A percentile compares a stretch with the other conserved stretches of the same genome.
Evolutionary conservation across 2,329 filamentous ascomycete species (phyloP).

Genomic region (Macrophomina pseudophaseolina): DNA sequence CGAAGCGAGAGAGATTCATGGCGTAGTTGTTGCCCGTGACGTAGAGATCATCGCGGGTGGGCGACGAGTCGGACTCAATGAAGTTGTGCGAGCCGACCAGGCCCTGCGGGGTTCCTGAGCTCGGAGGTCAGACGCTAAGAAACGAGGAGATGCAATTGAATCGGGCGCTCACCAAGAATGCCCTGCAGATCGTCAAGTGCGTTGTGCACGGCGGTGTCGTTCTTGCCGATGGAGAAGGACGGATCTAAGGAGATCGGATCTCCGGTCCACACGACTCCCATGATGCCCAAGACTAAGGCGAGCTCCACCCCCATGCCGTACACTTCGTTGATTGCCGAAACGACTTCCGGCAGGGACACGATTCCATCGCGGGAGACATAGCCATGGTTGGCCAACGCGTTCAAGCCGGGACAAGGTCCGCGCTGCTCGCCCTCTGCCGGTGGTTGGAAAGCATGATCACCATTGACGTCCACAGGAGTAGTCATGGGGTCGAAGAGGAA

Average conservation of each 20-base stretch:
- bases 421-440: slow-evolving; percentile 33
- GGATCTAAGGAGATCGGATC: slow-evolving; percentile 56
- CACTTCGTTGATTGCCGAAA: slow-evolving; percentile 35
- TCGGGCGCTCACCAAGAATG: slow-evolving; percentile 40
- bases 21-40: slow-evolving; percentile 55
- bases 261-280: slow-evolving; percentile 56
- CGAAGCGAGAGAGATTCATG: slow-evolving; percentile 59
- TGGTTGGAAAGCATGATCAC: slow-evolving; percentile 11
- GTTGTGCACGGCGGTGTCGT: slow-evolving; percentile 41
- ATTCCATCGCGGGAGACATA: slow-evolving; percentile 36
- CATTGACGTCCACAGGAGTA: slow-evolving; percentile 6
- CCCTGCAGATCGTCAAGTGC: slow-evolving; percentile 46
- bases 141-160: neutral
- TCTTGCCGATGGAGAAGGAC: slow-evolving; percentile 37
- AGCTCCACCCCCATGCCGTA: slow-evolving; percentile 57
- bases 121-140: neutral
- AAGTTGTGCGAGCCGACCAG: slow-evolving; percentile 59
- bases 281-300: slow-evolving; percentile 43
- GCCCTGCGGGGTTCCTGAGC: slow-evolving; percentile 50
- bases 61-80: slow-evolving; percentile 60
- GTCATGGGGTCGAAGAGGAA: slow-evolving; percentile 3
- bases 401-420: slow-evolving; percentile 40
- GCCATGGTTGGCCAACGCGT: slow-evolving; percentile 41
- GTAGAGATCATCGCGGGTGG: slow-evolving; percentile 60
- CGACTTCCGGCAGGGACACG: neutral